phyloP scores from a whole-genome alignment of 1,284 basidiomycete species.

The Blastosporella zonata region DNA sequence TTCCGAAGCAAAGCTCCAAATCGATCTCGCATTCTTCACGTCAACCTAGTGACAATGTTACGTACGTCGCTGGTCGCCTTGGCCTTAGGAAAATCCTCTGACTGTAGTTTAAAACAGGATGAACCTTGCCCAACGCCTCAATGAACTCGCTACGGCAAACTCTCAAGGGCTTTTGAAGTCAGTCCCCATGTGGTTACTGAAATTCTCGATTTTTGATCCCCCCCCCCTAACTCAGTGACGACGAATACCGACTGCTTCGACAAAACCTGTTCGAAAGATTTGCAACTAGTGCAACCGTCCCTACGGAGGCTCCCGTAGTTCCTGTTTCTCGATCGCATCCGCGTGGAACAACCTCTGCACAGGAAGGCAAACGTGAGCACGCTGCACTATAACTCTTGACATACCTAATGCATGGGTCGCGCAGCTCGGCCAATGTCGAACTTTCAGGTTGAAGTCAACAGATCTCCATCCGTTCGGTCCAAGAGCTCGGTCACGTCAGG shows the following conservation, averaged over 20 bases:
- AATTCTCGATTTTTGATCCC: background rate
- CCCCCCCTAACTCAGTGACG: conserved; percentile 48
- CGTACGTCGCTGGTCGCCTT: conserved; percentile 45
- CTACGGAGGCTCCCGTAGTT: conserved; percentile 59
- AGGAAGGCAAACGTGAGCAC: conserved; percentile 32
- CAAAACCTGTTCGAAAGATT: conserved; percentile 76
- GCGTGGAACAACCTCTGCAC: conserved; percentile 24
- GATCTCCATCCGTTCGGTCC: conserved; percentile 59
- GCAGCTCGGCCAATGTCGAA: conserved; percentile 44
- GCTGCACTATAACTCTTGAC: conserved; percentile 20
- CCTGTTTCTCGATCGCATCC: conserved; percentile 38
- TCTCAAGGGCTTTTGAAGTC: conserved; percentile 73
- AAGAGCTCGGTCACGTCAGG: conserved; percentile 58
- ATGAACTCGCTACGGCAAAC: conserved; percentile 75
- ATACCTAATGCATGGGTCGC: conserved; percentile 12
- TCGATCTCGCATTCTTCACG: conserved; percentile 26
- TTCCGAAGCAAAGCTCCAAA: conserved; percentile 21
- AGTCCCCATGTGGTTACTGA: conserved; percentile 22
- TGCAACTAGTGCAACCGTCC: conserved; percentile 51
- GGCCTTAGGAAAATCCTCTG: conserved; percentile 5
- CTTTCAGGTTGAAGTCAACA: conserved; percentile 47
- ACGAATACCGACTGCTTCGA: conserved; percentile 73
- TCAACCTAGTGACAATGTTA: conserved; percentile 58
- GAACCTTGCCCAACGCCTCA: conserved; percentile 71
- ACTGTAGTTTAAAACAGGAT: conserved; percentile 37